These are phyloP conservation scores for Suhomyces sp. DNA, from an alignment of 805 yeast species.

Conservation along the genomic window DNA sequence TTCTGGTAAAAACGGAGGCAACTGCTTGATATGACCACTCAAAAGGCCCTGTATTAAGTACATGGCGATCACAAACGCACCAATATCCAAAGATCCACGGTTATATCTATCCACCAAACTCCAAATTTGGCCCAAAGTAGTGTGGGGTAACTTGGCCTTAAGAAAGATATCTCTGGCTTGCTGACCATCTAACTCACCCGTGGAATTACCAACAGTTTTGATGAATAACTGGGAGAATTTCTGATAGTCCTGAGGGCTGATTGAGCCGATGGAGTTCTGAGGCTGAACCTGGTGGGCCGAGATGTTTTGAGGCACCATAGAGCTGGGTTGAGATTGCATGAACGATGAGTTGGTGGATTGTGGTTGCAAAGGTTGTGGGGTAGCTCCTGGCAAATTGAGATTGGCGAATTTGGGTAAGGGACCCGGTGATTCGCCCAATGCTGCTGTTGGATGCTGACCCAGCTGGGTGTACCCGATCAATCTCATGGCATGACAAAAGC, in stretches of 20 bases:
- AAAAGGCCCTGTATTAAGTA: slow-evolving; percentile 83
- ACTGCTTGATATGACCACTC: slow-evolving; percentile 58
- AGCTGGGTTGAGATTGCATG: slow-evolving; percentile 42
- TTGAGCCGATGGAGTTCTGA: slow-evolving; percentile 42
- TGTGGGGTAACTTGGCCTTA: slow-evolving; percentile 82
- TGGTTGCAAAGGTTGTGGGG: slow-evolving; percentile 16
- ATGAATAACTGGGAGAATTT: slow-evolving; percentile 72
- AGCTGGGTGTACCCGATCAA: slow-evolving; percentile 83
- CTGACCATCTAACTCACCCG: slow-evolving; percentile 65
- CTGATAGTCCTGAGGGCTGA: slow-evolving; percentile 56
- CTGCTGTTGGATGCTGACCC: slow-evolving; percentile 55
- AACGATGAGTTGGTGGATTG: slow-evolving; percentile 39
- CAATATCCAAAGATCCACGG: slow-evolving; percentile 66
- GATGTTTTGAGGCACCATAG: slow-evolving; percentile 33
- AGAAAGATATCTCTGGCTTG: slow-evolving; percentile 81
- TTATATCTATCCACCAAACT: slow-evolving; percentile 74
- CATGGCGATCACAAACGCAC: slow-evolving; percentile 91
- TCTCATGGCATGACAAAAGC: slow-evolving; percentile 84
- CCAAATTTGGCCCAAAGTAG: slow-evolving; percentile 85
- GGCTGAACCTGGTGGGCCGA: slow-evolving; percentile 33
- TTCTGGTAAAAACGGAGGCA: slow-evolving; percentile 47
- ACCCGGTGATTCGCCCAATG: slow-evolving; percentile 55
- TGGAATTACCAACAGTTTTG: slow-evolving; percentile 55
- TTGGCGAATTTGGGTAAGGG: slow-evolving; percentile 61
- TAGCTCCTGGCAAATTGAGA: slow-evolving; percentile 15